Base-by-base conservation (phyloP, 176 grass and related monocot genomes). In the Aechmea fasciata region DNA sequence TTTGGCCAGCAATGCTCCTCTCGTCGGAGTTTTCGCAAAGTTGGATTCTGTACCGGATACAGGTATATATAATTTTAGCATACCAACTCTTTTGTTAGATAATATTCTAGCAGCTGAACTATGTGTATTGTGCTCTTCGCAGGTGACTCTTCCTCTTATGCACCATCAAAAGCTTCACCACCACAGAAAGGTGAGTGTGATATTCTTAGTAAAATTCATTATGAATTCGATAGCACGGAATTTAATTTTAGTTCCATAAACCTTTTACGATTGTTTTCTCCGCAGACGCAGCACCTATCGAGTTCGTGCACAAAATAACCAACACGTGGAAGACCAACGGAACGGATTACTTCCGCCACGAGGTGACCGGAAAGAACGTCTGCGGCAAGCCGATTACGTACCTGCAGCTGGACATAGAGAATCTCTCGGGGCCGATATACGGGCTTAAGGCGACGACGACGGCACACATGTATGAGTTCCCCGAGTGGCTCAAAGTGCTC, bases 241-340 rank as follows among this genome's bases (percentile, higher is more conserved):
- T 29, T 57, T 1, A 59, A 3, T 29, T 57, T 1, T 57, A 54
- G 19, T 29, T 57, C n/a, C 25, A 19, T 17, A 17, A 25, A 13
- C 19, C 54, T 49, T 23, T 14, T 29, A 22, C 9, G 64, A 20
- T 14, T 18, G 66, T 55, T 13, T 47, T 11, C 33, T 71, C 11
- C 67, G 19, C 20, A 72, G 79, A 67, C 9, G 24, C 67, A 14
- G 24, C 67, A 14, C 80, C 87, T 0, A 10, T 99, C 51, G 79
- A 89, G 64, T 85, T 99, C 64, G 75, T 99, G 67, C 94, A 99
- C 84, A 55, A 64, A 25, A 79, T 99, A 52, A 99, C 52, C 63
- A 11, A 84, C 75, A 49, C 82, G 20, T 99, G 94, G 94, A 78
- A 66, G 2, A 9, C 11, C 0, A 55, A 85, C 25, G 87, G 82